phyloP scores from a whole-genome alignment of 768 basidiomycete genomes.

The Rhizopogon vinicolor region DNA sequence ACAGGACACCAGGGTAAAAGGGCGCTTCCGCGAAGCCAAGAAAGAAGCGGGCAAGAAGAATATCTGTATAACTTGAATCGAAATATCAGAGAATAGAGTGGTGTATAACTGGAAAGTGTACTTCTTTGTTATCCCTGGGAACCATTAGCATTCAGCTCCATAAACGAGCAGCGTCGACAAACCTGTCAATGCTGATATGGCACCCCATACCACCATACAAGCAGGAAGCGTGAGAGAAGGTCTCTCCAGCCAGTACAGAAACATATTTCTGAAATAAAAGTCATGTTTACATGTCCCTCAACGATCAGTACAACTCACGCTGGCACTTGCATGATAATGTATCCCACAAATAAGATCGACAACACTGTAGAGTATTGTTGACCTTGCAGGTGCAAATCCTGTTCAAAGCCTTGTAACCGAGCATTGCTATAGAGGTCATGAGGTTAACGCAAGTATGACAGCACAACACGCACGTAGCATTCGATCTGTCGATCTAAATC shows the following conservation, averaged over 20 bases:
- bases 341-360: slow-evolving; percentile 21
- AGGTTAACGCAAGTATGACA: neutral
- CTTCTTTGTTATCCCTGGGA: slow-evolving; percentile 1
- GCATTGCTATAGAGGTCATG: slow-evolving; percentile 5
- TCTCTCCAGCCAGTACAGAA: slow-evolving; percentile 25
- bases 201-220: slow-evolving; percentile 30
- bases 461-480: neutral
- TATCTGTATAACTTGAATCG: slow-evolving; percentile 10
- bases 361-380: slow-evolving; percentile 18
- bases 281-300: neutral
- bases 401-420: slow-evolving; percentile 19
- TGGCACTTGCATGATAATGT: slow-evolving; percentile 22
- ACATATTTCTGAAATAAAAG: slow-evolving; percentile 19
- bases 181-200: slow-evolving; percentile 34
- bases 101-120: neutral
- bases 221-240: slow-evolving; percentile 23
- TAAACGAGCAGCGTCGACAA: neutral
- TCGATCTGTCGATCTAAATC: slow-evolving; percentile 5
- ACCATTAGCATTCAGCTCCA: neutral
- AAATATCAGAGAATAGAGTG: neutral
- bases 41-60: slow-evolving; percentile 34
- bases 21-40: slow-evolving; percentile 34
- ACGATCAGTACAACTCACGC: slow-evolving; percentile 1
- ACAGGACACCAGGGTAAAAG: slow-evolving; percentile 26
- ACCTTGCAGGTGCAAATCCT: slow-evolving; percentile 18